Evolutionary conservation across 2,329 filamentous ascomycete genomes (phyloP), one percentile per base, ranked within the genome.

Genomic region (Zasmidium angulare): DNA sequence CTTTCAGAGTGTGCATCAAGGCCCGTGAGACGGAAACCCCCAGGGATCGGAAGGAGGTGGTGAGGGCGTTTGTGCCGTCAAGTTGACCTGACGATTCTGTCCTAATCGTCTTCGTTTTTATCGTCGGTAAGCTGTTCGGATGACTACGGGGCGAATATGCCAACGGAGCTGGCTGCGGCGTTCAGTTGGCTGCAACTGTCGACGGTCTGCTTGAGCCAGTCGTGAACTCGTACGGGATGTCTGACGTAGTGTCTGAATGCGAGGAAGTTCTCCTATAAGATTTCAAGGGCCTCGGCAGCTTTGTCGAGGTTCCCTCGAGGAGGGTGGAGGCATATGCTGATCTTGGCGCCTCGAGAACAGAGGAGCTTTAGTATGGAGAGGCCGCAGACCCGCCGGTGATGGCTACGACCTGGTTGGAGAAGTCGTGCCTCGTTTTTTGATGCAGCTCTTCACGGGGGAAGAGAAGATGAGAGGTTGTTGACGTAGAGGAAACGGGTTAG

Each of bases 361-460:
- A 82, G 74, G 9, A 78, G 71, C 36, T 75, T 74, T 9, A 80
- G 78, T 12, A 79, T 78, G 20, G 76, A 76, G 14, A 79, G 74
- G 19, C 80, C 81, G 50, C 83, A 83, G 11, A 81, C 81, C 75
- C 76, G 31, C 81, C 81, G 2, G 81, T 83, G 23, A 83, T 69
- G 55, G 78, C 78, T 53, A 81, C 75, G 29, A 81, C 74, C 66
- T 78, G 81, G 61, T 69, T 68, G 58, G 71, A 55, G 20, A 56
- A 47, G 11, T 19, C 36, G 11, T 43, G 9, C 7, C 6, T 9
- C 36, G n/a, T 48, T 19, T 46, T 46, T 1, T 29, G 46, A 17
- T 43, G 40, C 46, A n/a, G n/a, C n/a, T n/a, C n/a, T n/a, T n/a
- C n/a, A n/a, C n/a, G n/a, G 31, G 7, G 31, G 20, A 11, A 11